These are phyloP conservation scores for Naganishia antarctica DNA, from an alignment of 768 basidiomycete species.

Conservation along the genomic window DNA sequence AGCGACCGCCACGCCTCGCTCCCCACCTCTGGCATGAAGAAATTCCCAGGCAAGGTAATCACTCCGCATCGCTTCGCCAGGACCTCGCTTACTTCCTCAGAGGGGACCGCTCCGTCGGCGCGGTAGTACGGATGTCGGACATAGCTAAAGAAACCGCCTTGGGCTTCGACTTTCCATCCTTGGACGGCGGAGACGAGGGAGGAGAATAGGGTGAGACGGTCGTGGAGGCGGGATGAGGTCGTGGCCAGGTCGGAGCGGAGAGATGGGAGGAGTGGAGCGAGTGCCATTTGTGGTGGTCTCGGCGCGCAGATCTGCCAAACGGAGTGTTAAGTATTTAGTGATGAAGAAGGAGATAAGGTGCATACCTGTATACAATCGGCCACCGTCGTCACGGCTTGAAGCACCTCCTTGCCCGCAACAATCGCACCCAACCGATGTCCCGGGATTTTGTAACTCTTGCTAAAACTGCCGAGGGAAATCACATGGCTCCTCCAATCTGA, in stretches of 20 bases:
- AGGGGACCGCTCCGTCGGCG: conserved; percentile 52
- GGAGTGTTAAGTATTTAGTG: conserved; percentile 7
- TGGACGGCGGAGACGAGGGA: conserved; percentile 51
- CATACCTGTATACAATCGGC: conserved; percentile 68
- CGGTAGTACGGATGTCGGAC: conserved; percentile 52
- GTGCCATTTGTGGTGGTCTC: conserved; percentile 64
- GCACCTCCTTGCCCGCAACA: conserved; percentile 59
- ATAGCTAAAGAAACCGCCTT: conserved; percentile 75
- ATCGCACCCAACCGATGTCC: conserved; percentile 75
- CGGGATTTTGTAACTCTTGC: conserved; percentile 73
- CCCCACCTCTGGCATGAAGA: conserved; percentile 55
- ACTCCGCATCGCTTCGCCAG: conserved; percentile 64
- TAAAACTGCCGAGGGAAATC: conserved; percentile 72
- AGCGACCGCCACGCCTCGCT: conserved; percentile 33
- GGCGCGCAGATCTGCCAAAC: conserved; percentile 62
- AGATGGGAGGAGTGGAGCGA: conserved; percentile 56
- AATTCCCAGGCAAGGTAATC: conserved; percentile 61
- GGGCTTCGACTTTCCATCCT: conserved; percentile 62
- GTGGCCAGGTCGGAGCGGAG: conserved; percentile 57
- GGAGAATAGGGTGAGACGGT: conserved; percentile 60
- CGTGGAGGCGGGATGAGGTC: conserved; percentile 55
- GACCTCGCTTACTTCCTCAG: conserved; percentile 58
- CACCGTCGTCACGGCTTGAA: conserved; percentile 57
- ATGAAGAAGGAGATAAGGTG: neutral
- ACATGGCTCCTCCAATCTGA: conserved; percentile 61